These are phyloP conservation scores for Aspergillus neotritici DNA, from an alignment of 2,329 filamentous ascomycete species.

Conservation along the genomic window DNA sequence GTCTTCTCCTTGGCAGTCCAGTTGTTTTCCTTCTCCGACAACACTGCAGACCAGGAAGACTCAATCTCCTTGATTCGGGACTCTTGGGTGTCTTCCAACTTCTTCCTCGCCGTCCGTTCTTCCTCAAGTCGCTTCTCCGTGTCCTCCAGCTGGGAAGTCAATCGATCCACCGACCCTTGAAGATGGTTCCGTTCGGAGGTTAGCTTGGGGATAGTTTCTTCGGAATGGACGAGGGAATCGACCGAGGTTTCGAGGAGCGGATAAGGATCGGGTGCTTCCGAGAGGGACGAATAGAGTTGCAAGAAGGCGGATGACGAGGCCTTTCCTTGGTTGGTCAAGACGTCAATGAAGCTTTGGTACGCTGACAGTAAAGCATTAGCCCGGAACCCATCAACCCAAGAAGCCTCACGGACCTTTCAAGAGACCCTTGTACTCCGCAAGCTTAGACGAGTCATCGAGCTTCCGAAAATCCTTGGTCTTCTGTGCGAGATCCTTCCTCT, in stretches of 20 bases:
- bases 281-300: conserved; percentile 85
- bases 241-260: conserved; percentile 93
- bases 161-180: conserved; percentile 67
- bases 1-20: conserved; percentile 91
- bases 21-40: conserved; percentile 92
- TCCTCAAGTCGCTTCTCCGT: conserved; percentile 73
- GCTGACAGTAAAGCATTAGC: conserved; percentile 47
- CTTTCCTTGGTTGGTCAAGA: conserved; percentile 93
- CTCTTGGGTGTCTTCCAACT: conserved; percentile 72
- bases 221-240: conserved; percentile 83
- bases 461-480: conserved; percentile 98
- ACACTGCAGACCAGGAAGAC: conserved; percentile 77
- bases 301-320: conserved; percentile 88
- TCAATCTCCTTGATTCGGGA: conserved; percentile 82
- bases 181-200: conserved; percentile 82
- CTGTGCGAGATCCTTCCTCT: conserved; percentile 94
- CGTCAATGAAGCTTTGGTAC: conserved; percentile 96
- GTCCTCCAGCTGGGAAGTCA: conserved; percentile 77
- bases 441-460: conserved; percentile 78
- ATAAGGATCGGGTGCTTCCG: conserved; percentile 94
- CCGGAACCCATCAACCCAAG: not conserved
- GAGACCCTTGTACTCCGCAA: conserved; percentile 81
- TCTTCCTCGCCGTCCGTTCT: conserved; percentile 66
- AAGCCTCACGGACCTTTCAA: conserved; percentile 61
- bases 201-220: conserved; percentile 86